Base-by-base conservation (phyloP, 768 basidiomycete genomes). In the Exsudoporus frostii region DNA sequence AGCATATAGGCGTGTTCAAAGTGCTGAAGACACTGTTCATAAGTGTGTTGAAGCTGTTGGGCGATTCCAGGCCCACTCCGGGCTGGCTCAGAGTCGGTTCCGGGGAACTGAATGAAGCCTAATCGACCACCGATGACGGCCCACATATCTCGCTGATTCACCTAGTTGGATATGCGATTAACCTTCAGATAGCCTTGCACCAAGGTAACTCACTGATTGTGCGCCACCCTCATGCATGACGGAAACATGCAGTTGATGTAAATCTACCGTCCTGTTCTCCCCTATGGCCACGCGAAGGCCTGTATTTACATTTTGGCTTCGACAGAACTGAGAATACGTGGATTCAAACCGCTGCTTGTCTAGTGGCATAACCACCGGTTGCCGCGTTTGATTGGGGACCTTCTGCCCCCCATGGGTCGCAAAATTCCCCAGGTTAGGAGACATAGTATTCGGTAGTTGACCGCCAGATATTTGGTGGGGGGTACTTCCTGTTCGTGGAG, bases 71-170 rank as follows among this genome's bases (percentile, higher is more conserved):
- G 86, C 4, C 83, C 84, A 25, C 78, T 76, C 59, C 79, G 83
- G 5, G 80, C 74, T 11, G 87, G 85, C 55, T 87, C 83, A 5
- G 73, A 66, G 1, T 80, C 83, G 11, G 71, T 79, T 5, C 76
- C 84, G 3, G 83, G 83, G 57, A 88, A 86, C 48, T 83, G 76
- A 3, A 84, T 76, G 60, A 84, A 81, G 17, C 82, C 84, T 68
- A 90, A 74, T 22, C 77, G 78, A n/a, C 79, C 88, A 17, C 80
- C 88, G 51, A 90, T 80, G 41, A 85, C 71, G 15, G 78, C 61
- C 88, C 88, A 90, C 53, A 75, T 55, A 32, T 87, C 85, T 43
- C 78, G 76, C 51, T 71, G 69, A 24, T 72, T 72, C 13, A 85
- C 79, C 85, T 86, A 48, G n/a, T 56, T 38, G 36, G 22, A 41